A percentile compares a stretch with the other conserved stretches of the same genome.
These are phyloP conservation scores for Aspergillaceae sp. DNA, from an alignment of 2,329 filamentous ascomycete genomes.

Conservation along the genomic window DNA sequence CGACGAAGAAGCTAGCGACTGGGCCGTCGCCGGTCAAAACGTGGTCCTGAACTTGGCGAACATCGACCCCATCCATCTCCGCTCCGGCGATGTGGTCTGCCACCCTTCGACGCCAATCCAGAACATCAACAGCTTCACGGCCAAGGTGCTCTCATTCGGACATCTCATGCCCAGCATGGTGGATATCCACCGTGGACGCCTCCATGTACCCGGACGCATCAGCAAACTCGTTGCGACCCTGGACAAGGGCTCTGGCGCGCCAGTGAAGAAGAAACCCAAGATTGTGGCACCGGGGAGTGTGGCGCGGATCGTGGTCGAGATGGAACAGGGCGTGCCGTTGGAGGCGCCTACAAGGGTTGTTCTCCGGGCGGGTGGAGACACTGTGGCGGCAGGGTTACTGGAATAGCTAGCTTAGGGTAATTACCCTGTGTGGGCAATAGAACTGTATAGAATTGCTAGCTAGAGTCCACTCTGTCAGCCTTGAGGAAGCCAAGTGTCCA, in stretches of 20 bases:
- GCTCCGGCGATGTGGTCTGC: constrained; percentile 81
- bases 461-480: not conserved
- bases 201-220: constrained; percentile 71
- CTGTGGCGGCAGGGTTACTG: constrained; percentile 77
- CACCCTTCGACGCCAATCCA: constrained; percentile 57
- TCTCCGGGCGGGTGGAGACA: constrained; percentile 68
- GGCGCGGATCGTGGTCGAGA: constrained; percentile 66
- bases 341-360: constrained; percentile 75
- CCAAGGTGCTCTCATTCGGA: constrained; percentile 83
- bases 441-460: not conserved
- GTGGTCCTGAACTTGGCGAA: constrained; percentile 73
- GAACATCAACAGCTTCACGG: constrained; percentile 64
- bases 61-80: constrained; percentile 75
- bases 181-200: constrained; percentile 76
- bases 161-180: constrained; percentile 80
- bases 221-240: constrained; percentile 61
- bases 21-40: constrained; percentile 89
- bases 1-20: constrained; percentile 64
- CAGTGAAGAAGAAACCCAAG: constrained; percentile 73
- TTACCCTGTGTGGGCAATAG: not conserved
- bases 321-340: constrained; percentile 66
- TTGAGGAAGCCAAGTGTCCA: not conserved
- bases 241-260: constrained; percentile 68
- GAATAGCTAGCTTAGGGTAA: constrained; percentile 38
- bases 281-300: constrained; percentile 72